Conservation (phyloP, 768 basidiomycete genomes). For the Leccinum ochraceum region DNA sequence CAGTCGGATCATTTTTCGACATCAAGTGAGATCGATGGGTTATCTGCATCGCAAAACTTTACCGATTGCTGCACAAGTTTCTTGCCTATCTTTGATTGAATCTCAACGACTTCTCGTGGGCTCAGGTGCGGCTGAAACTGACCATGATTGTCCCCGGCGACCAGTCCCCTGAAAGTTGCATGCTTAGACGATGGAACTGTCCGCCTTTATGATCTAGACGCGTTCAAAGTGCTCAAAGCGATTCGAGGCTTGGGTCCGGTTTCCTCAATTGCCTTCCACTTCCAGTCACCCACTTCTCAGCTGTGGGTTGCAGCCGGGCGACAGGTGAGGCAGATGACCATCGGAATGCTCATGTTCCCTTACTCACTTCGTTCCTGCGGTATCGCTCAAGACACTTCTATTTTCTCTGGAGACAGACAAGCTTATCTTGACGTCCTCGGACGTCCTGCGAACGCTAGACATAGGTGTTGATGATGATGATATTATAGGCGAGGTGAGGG, state of each 20-base stretch:
- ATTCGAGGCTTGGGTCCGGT: constrained; percentile 61
- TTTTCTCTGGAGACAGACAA: constrained; percentile 49
- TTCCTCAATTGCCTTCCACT: constrained; percentile 57
- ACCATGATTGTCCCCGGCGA: background rate
- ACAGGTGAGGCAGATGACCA: constrained; percentile 40
- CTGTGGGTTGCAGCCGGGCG: constrained; percentile 70
- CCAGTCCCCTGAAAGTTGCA: constrained; percentile 2
- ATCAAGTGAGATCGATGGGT: background rate
- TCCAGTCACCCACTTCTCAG: constrained; percentile 43
- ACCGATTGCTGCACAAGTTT: constrained; percentile 49
- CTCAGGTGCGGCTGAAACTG: constrained; percentile 46
- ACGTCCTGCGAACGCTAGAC: constrained; percentile 48
- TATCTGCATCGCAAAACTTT: constrained; percentile 28
- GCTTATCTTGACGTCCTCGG: constrained; percentile 53
- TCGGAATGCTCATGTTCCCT: background rate
- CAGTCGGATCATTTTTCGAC: background rate
- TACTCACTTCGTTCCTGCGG: background rate
- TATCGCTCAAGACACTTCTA: constrained; percentile 31
- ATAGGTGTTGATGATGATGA: constrained; percentile 56
- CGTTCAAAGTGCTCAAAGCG: constrained; percentile 62
- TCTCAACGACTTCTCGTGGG: constrained; percentile 56
- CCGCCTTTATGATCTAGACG: constrained; percentile 62
- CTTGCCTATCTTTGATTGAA: constrained; percentile 53
- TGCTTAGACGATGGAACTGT: constrained; percentile 67
- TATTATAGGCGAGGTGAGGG: constrained; percentile 63